These are phyloP conservation scores for Prunus mume DNA, from an alignment of 306 rosid species.

Conservation along the genomic window DNA sequence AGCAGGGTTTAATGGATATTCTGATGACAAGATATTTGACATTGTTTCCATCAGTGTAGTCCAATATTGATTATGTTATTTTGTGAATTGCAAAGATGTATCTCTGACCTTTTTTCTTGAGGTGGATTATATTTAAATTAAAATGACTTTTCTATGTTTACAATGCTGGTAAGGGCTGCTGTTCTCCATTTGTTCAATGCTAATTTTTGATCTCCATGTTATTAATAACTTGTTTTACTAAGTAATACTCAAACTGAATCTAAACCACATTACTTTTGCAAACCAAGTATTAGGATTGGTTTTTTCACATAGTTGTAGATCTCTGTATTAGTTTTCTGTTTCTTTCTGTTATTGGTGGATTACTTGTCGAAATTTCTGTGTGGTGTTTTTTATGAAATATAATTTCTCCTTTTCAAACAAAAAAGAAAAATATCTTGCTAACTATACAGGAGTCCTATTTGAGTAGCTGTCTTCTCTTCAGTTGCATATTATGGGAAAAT, in stretches of 20 bases:
- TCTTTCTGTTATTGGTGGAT: too few species aligned
- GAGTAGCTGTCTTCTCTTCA: background rate
- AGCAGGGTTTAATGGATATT: background rate
- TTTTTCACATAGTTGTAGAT: too few species aligned
- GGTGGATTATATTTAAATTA: background rate
- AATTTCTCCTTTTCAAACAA: too few species aligned
- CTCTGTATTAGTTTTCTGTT: too few species aligned
- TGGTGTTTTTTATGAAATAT: too few species aligned
- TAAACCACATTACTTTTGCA: background rate
- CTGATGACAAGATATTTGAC: background rate
- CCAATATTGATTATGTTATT: background rate
- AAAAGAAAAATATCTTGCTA: background rate
- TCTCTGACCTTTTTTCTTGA: background rate
- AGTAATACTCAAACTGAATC: background rate
- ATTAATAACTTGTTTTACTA: background rate
- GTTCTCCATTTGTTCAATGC: background rate
- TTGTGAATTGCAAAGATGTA: background rate
- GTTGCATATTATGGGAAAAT: background rate
- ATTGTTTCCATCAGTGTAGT: background rate
- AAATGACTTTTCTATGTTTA: background rate
- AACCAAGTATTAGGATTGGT: too few species aligned
- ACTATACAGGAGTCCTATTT: background rate
- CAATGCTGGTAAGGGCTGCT: background rate
- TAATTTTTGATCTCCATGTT: background rate
- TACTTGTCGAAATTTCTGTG: too few species aligned